Evolutionary conservation across 2,329 filamentous ascomycete genomes (phyloP).

Genomic region (Remersonia thermophila): DNA sequence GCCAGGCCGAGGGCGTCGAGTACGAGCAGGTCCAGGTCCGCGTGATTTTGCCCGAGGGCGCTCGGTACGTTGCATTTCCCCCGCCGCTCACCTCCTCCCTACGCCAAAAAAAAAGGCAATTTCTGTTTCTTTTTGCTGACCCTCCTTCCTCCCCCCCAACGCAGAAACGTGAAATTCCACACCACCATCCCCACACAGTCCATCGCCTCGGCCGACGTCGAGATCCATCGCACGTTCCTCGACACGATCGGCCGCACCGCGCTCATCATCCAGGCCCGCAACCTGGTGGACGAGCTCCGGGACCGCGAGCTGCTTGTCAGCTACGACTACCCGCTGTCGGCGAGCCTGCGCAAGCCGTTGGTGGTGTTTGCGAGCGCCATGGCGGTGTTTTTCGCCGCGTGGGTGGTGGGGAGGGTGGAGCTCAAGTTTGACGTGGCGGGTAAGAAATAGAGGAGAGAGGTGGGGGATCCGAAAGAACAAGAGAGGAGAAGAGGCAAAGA

Average conservation of each 20-base stretch:
- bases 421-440: constrained; percentile 52
- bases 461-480: too few species aligned
- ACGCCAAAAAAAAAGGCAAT: too few species aligned
- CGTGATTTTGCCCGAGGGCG: constrained; percentile 82
- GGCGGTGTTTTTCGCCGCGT: constrained; percentile 61
- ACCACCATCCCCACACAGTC: constrained; percentile 56
- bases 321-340: constrained; percentile 69
- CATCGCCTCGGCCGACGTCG: constrained; percentile 45
- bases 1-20: constrained; percentile 70
- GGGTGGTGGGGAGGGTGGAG: constrained; percentile 66
- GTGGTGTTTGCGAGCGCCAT: constrained; percentile 65
- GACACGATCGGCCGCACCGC: constrained; percentile 83
- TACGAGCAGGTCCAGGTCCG: constrained; percentile 72
- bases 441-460: constrained; percentile 28
- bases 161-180: constrained; percentile 65
- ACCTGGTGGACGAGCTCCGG: constrained; percentile 81
- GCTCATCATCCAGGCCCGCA: constrained; percentile 67
- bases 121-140: neutral
- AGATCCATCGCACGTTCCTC: constrained; percentile 77
- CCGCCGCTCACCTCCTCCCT: neutral
- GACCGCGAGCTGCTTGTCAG: constrained; percentile 74
- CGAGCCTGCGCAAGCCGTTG: constrained; percentile 73
- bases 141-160: too few species aligned
- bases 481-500: neutral
- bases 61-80: constrained; percentile 51